Conservation (phyloP, 805 yeast genomes). For the Candida nonsorbophila region DNA sequence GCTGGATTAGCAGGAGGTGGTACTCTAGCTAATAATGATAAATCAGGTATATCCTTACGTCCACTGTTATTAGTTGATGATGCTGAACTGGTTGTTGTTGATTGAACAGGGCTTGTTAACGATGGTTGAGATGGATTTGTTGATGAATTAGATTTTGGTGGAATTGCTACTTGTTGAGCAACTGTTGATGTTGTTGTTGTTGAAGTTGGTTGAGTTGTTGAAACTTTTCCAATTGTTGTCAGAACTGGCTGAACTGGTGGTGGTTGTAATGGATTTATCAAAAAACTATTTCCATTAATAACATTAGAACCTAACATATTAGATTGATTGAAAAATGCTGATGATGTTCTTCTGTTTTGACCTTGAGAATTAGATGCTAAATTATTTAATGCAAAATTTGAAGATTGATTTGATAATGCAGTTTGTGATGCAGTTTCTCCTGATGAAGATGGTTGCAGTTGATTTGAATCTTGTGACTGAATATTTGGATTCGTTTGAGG, state of each 20-base stretch:
- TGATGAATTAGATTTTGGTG: constrained; percentile 3
- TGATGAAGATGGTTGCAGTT: constrained; percentile 3
- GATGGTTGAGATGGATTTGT: constrained; percentile 4
- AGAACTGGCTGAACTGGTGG: constrained; percentile 5
- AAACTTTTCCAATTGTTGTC: constrained; percentile 4
- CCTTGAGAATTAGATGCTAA: constrained; percentile 8
- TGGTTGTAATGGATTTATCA: constrained; percentile 8
- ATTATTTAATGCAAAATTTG: constrained; percentile 8
- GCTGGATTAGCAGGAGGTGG: constrained; percentile 97
- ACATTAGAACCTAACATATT: too few relatives aligned
- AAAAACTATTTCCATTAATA: constrained; percentile 10
- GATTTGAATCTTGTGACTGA: constrained; percentile 1
- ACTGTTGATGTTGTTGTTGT: constrained; percentile 5
- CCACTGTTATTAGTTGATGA: constrained; percentile 6
- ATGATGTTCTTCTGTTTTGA: constrained; percentile 49
- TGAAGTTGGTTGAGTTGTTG: constrained; percentile 2
- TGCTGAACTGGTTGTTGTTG: constrained; percentile 7
- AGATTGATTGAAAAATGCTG: constrained; percentile 43
- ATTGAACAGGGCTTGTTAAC: constrained; percentile 9
- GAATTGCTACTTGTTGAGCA: constrained; percentile 1
- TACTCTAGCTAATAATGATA: constrained; percentile 69
- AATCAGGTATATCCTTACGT: constrained; percentile 49
- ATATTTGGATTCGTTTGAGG: too few relatives aligned
- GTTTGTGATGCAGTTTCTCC: constrained; percentile 9
- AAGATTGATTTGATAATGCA: constrained; percentile 18